Percentiles rank a stretch among this genome's conserved stretches.
phyloP scores from a whole-genome alignment of 2,329 filamentous ascomycete species.

The Epichloe coenophiala region DNA sequence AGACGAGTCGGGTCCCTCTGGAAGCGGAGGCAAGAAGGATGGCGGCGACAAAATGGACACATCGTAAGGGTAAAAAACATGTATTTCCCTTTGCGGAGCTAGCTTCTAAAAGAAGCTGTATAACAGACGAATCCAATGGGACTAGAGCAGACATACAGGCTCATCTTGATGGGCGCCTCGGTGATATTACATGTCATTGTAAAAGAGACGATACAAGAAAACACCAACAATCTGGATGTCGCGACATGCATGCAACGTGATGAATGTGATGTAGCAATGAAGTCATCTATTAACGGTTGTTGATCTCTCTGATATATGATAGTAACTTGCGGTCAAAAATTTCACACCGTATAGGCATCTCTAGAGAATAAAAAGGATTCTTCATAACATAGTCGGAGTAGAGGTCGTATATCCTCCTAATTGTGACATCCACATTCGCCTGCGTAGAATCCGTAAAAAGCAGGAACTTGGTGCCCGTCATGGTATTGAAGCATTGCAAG shows the following conservation, averaged over 20 bases:
- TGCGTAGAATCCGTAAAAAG: constrained; percentile 86
- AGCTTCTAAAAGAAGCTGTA: constrained; percentile 20
- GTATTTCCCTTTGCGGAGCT: background rate
- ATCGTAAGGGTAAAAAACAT: constrained; percentile 32
- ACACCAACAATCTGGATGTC: no score
- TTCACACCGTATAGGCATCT: constrained; percentile 95
- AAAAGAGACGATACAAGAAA: no score
- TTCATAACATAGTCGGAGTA: constrained; percentile 99
- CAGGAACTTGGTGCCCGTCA: constrained; percentile 91
- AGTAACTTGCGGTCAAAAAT: constrained; percentile 80
- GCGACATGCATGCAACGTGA: background rate
- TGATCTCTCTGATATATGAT: constrained; percentile 65
- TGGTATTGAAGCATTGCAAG: constrained; percentile 87
- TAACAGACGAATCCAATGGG: constrained; percentile 3
- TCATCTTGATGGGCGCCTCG: no score
- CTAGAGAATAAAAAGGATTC: constrained; percentile 95
- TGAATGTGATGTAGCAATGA: background rate
- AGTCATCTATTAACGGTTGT: constrained; percentile 34
- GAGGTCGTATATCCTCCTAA: constrained; percentile 80
- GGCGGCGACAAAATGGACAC: constrained; percentile 77
- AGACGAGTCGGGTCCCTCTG: constrained; percentile 46
- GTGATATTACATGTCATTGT: no score
- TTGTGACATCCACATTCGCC: constrained; percentile 71
- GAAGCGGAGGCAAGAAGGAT: constrained; percentile 25
- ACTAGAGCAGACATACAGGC: background rate